Evolutionary conservation across 2,329 filamentous ascomycete species (phyloP).

Genomic region (Cordyceps javanica): DNA sequence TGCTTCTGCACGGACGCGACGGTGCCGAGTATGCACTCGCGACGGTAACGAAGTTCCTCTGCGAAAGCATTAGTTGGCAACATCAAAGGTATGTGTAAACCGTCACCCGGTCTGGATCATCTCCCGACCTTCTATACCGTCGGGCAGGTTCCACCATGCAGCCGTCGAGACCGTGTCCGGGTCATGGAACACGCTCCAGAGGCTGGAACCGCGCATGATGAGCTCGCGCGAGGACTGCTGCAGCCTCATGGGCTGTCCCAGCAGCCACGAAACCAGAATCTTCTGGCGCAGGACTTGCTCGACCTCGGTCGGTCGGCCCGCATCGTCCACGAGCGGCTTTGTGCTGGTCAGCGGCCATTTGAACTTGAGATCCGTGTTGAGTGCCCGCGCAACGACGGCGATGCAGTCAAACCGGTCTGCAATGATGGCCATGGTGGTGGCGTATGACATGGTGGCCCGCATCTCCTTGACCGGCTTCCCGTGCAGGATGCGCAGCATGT

Average conservation of each 20-base stretch:
- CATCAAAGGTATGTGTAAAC: too few relatives aligned
- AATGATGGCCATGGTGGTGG: conserved; percentile 62
- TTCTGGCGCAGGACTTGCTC: conserved; percentile 67
- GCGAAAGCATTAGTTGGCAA: not conserved
- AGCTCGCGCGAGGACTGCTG: conserved; percentile 58
- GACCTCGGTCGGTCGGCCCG: conserved; percentile 34
- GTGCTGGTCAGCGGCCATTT: conserved; percentile 47
- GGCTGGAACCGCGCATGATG: conserved; percentile 57
- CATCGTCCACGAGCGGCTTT: conserved; percentile 29
- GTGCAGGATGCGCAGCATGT: conserved; percentile 63
- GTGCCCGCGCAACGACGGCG: conserved; percentile 45
- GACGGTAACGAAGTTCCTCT: conserved; percentile 62
- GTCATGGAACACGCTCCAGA: conserved; percentile 43
- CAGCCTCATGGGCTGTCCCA: conserved; percentile 57
- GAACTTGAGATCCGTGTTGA: conserved; percentile 43
- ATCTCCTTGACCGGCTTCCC: conserved; percentile 35
- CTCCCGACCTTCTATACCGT: conserved; percentile 56
- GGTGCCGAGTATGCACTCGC: conserved; percentile 61
- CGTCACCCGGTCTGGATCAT: not conserved
- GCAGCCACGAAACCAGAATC: conserved; percentile 58
- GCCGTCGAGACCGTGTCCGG: conserved; percentile 27
- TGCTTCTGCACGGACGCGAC: conserved; percentile 63
- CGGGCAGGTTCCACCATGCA: conserved; percentile 68
- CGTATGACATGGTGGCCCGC: conserved; percentile 49
- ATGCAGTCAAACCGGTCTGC: conserved; percentile 69